Conservation (phyloP, 1,139 yeast species). For the Debaryomycetaceae sp. region DNA sequence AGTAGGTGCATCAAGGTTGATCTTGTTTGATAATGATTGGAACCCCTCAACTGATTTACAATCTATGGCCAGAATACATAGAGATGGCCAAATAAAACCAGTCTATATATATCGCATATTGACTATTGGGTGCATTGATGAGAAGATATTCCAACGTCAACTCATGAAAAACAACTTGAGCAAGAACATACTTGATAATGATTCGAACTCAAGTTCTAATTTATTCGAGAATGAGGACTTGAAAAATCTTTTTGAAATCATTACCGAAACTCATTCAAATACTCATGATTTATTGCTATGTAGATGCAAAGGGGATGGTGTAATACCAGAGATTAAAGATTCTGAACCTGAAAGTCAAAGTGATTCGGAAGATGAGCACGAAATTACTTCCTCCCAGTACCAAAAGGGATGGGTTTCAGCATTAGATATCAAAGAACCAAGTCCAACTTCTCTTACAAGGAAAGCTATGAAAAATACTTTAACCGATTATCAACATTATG, state of each 20-base stretch:
- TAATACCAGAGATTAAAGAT: slow-evolving; percentile 9
- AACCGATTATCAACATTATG: slow-evolving; percentile 57
- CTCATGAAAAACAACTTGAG: slow-evolving; percentile 79
- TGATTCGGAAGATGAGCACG: slow-evolving; percentile 11
- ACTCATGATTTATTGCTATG: slow-evolving; percentile 88
- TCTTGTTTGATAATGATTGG: slow-evolving; percentile 90
- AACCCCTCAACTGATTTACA: slow-evolving; percentile 91
- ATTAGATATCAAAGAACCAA: slow-evolving; percentile 34
- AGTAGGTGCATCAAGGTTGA: slow-evolving; percentile 83
- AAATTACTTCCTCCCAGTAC: slow-evolving; percentile 1
- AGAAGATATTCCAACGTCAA: slow-evolving; percentile 92
- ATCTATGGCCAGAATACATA: slow-evolving; percentile 92
- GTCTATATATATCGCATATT: slow-evolving; percentile 81
- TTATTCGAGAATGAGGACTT: slow-evolving; percentile 64
- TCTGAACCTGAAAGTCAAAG: slow-evolving; percentile 12
- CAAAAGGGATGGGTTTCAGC: slow-evolving; percentile 51
- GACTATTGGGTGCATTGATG: slow-evolving; percentile 90
- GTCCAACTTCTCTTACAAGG: slow-evolving; percentile 22
- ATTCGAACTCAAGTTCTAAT: slow-evolving; percentile 33
- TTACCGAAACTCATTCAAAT: slow-evolving; percentile 52
- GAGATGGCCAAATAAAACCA: slow-evolving; percentile 85
- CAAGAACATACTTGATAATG: slow-evolving; percentile 67
- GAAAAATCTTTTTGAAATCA: slow-evolving; percentile 68
- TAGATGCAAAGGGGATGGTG: slow-evolving; percentile 55
- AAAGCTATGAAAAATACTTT: slow-evolving; percentile 55